Percentiles rank a stretch among this genome's conserved stretches.
phyloP scores from a whole-genome alignment of 164 flowering plant genomes.

The Buxus sempervirens region DNA sequence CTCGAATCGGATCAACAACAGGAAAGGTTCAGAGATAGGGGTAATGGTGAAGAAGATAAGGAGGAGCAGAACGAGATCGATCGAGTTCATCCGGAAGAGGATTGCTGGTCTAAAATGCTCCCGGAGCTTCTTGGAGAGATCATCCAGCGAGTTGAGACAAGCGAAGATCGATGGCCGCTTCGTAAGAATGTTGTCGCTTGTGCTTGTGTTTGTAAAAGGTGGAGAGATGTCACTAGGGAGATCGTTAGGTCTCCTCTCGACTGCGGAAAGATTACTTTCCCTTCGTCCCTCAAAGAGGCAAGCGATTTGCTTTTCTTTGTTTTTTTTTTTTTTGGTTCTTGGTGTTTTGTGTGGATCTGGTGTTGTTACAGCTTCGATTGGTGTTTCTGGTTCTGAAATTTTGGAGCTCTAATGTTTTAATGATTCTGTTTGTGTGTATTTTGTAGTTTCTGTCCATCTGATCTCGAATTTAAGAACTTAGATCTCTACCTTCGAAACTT shows the following conservation, averaged over 20 bases:
- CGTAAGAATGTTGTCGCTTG: slow-evolving; percentile 54
- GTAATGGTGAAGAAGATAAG: neutral
- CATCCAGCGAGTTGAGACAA: slow-evolving; percentile 46
- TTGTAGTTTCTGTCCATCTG: too few relatives aligned
- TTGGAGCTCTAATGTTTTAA: too few relatives aligned
- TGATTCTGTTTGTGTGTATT: too few relatives aligned
- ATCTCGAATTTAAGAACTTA: too few relatives aligned
- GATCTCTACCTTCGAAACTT: too few relatives aligned
- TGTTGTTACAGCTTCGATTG: too few relatives aligned
- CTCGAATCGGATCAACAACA: neutral
- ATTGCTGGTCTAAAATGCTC: slow-evolving; percentile 45
- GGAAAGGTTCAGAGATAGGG: neutral
- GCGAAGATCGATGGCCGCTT: slow-evolving; percentile 51
- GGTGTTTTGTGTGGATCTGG: too few relatives aligned
- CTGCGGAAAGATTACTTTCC: slow-evolving; percentile 51
- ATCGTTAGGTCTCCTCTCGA: slow-evolving; percentile 26
- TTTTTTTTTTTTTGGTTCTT: slow-evolving; percentile 1
- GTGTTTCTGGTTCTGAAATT: too few relatives aligned
- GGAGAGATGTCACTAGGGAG: slow-evolving; percentile 52
- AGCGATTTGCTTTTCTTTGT: too few relatives aligned
- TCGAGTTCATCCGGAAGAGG: neutral
- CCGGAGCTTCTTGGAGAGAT: slow-evolving; percentile 63
- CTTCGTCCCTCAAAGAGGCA: slow-evolving; percentile 65
- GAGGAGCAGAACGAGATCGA: neutral
- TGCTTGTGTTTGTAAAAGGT: slow-evolving; percentile 57